Conservation (phyloP, 2,329 filamentous ascomycete species). For the Epichloe elymi region DNA sequence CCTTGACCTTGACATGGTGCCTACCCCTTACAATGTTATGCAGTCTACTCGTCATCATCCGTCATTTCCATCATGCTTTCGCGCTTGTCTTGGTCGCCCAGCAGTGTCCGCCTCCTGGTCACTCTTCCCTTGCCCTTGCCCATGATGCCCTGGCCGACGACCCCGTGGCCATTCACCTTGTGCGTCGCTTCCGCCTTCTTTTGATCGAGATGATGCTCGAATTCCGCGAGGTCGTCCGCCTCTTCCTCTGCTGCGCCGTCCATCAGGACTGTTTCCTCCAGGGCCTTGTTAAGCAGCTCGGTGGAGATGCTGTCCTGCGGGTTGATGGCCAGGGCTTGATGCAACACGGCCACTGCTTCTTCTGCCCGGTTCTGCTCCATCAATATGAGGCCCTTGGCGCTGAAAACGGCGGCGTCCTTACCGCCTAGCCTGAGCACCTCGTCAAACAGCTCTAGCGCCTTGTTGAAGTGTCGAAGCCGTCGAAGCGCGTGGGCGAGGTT, state of each 20-base stretch:
- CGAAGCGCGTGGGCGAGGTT: conserved; percentile 86
- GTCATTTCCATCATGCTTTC: conserved; percentile 44
- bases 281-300: conserved; percentile 60
- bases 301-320: conserved; percentile 74
- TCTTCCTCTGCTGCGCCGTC: conserved; percentile 33
- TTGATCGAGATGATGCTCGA: conserved; percentile 39
- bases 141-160: conserved; percentile 13
- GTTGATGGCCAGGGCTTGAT: conserved; percentile 68
- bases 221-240: conserved; percentile 31
- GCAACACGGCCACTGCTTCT: conserved; percentile 69
- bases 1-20: neutral
- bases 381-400: conserved; percentile 71
- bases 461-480: conserved; percentile 52
- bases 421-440: conserved; percentile 73
- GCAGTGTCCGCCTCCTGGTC: conserved; percentile 18
- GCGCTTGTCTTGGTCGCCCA: conserved; percentile 23
- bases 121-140: conserved; percentile 34
- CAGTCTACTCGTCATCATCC: conserved; percentile 31
- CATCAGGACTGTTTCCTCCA: conserved; percentile 44
- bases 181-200: conserved; percentile 31
- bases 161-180: conserved; percentile 19
- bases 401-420: conserved; percentile 66
- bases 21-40: neutral
- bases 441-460: conserved; percentile 71
- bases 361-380: conserved; percentile 63